Conservation (phyloP, 2,329 filamentous ascomycete genomes). For the Akanthomyces uredinophilus region DNA sequence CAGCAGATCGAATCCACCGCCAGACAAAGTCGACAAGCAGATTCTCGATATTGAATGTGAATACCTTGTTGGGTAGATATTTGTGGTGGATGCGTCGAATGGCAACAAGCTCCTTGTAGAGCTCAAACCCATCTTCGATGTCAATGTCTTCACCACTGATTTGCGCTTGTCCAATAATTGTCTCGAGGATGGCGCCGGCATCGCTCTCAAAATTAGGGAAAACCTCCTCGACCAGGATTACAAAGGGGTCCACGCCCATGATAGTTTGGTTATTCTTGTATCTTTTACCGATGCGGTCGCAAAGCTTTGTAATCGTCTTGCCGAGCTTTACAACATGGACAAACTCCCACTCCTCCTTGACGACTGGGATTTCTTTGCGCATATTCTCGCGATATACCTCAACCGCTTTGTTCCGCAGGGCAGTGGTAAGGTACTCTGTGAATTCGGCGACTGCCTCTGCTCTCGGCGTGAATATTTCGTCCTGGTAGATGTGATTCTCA, state of each 20-base stretch:
- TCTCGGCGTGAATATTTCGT: conserved; percentile 68
- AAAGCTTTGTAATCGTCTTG: conserved; percentile 77
- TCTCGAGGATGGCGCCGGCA: conserved; percentile 74
- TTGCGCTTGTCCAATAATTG: conserved; percentile 70
- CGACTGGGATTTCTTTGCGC: conserved; percentile 71
- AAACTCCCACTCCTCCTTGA: conserved; percentile 83
- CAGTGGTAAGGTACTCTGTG: conserved; percentile 63
- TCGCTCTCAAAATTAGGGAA: conserved; percentile 90
- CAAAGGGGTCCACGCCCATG: conserved; percentile 63
- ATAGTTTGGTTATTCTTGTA: conserved; percentile 85
- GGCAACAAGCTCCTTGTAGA: conserved; percentile 84
- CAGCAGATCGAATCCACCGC: conserved; percentile 84
- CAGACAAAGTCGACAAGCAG: conserved; percentile 89
- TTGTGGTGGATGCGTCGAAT: conserved; percentile 77
- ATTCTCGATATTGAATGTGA: conserved; percentile 83
- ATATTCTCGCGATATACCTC: conserved; percentile 77
- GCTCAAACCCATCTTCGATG: conserved; percentile 86
- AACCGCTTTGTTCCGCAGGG: conserved; percentile 67
- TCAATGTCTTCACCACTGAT: conserved; percentile 69
- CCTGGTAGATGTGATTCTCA: conserved; percentile 73
- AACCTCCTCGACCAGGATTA: conserved; percentile 73
- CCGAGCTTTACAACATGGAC: conserved; percentile 85
- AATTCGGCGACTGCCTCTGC: conserved; percentile 69
- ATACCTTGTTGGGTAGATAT: conserved; percentile 66
- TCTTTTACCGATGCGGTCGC: conserved; percentile 84